Evolutionary conservation across 2,329 filamentous ascomycete species (phyloP).

Genomic region (Coniochaeta sp.): DNA sequence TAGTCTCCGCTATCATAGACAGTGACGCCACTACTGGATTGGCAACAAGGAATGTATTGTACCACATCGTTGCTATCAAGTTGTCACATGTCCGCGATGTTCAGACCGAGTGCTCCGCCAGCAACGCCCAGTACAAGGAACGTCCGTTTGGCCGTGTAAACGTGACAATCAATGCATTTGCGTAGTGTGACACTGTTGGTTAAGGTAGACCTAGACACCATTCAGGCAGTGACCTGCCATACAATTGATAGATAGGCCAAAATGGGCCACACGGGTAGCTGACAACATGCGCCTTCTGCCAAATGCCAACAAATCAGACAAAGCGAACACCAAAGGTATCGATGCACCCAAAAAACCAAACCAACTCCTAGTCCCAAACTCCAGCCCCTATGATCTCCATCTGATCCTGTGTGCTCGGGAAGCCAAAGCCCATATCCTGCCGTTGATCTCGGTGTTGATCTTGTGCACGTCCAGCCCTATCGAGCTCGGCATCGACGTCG

Average conservation of each 20-base stretch:
- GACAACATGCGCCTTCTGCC: too few species aligned
- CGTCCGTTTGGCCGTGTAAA: background rate
- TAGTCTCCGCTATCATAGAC: too few species aligned
- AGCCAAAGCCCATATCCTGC: background rate
- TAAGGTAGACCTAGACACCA: background rate
- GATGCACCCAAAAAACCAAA: background rate
- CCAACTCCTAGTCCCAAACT: background rate
- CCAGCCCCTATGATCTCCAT: constrained; percentile 4
- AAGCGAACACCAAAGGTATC: background rate
- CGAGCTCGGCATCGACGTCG: constrained; percentile 29
- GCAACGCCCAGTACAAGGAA: background rate
- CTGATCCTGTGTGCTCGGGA: background rate
- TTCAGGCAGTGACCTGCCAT: background rate
- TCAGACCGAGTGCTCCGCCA: too few species aligned
- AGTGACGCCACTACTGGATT: too few species aligned
- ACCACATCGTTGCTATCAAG: too few species aligned
- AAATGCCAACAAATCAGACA: background rate
- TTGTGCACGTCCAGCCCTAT: constrained; percentile 17
- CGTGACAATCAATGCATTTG: too few species aligned
- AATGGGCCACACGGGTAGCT: background rate
- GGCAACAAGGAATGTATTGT: too few species aligned
- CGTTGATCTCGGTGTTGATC: constrained; percentile 2
- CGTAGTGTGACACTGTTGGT: too few species aligned
- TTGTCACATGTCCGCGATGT: too few species aligned
- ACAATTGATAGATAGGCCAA: background rate